Base-by-base conservation (phyloP, 345 rosid species). In the Populus tremula region DNA sequence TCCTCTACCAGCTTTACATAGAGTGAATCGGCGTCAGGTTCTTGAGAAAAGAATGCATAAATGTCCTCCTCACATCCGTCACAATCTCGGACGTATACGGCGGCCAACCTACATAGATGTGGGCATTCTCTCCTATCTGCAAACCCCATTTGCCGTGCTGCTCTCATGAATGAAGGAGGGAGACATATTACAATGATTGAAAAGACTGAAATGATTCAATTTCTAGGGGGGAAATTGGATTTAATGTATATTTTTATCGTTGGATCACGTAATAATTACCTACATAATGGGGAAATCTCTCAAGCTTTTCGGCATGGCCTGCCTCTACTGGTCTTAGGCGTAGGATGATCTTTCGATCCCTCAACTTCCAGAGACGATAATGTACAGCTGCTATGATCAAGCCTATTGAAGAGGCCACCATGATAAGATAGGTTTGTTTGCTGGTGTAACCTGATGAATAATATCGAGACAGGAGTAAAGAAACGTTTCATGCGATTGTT, bases 81-180 rank as follows among this genome's bases (percentile, higher is more conserved):
- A 43, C 88, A 77, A 77, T 86, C 87, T 77, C 74, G 78, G 73
- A 96, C 61, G 80, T 92, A 89, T 45, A 83, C 91, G 31, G 87
- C 54, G 18, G 94, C 99, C 53, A 93, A 77, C 77, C 87, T 89
- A 87, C 92, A 85, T 6, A 96, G 86, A 71, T 82, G 86, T 5
- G 95, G 96, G 45, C 91, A 90, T 77, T 90, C 92, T 67, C 81
- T 82, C 79, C 86, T 87, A 73, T 96, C 97, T 54, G 66, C 83
- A 62, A 93, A 88, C 56, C 98, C 97, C 85, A 96, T 67, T 78
- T 96, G 99, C 75, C 98, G 85, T 5, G 93, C 98, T 95, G 86
- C 86, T 65, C 5, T n/a, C 36, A 25, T 1, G 49, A 74, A 35
- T 7, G 29, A 67, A 1, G 33, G 21, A 36, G 68, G 21, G 3